phyloP scores from a whole-genome alignment of 495 filamentous ascomycete species.

The Pseudomonodictys pantanalensis region DNA sequence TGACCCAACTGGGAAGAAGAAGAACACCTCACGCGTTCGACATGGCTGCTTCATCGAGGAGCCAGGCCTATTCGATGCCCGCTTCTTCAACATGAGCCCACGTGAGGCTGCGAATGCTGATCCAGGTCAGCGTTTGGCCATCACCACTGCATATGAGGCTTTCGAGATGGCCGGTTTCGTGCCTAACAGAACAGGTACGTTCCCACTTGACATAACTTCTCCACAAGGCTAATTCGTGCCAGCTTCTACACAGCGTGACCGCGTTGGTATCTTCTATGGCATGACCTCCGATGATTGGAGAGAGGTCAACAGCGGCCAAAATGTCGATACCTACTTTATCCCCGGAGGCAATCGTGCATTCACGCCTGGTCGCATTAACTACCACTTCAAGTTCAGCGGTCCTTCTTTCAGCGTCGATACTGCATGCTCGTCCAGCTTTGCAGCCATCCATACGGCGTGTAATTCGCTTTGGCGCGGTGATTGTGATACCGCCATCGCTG shows the following conservation, averaged over 20 bases:
- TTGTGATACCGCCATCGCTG: constrained; percentile 43
- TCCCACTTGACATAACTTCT: background rate
- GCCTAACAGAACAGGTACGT: constrained; percentile 25
- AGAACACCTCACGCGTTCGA: constrained; percentile 25
- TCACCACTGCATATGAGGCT: constrained; percentile 43
- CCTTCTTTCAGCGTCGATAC: constrained; percentile 39
- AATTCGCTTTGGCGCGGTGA: constrained; percentile 41
- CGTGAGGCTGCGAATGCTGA: constrained; percentile 42
- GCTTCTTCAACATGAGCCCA: constrained; percentile 45
- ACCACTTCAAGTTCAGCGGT: constrained; percentile 35
- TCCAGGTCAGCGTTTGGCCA: constrained; percentile 40
- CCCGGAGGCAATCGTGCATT: constrained; percentile 38
- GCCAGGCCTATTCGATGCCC: constrained; percentile 39
- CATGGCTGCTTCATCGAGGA: constrained; percentile 38
- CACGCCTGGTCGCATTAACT: constrained; percentile 40
- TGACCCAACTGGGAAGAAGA: constrained; percentile 31
- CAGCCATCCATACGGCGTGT: constrained; percentile 42
- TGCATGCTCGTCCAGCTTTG: constrained; percentile 42
- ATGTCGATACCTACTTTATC: constrained; percentile 39
- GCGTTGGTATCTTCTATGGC: constrained; percentile 45
- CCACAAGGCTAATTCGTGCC: constrained; percentile 9
- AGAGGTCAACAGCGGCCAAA: constrained; percentile 34
- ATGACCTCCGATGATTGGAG: constrained; percentile 40
- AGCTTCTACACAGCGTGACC: constrained; percentile 34
- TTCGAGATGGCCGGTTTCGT: constrained; percentile 44